Evolutionary conservation across 257 asterid species (phyloP).

Genomic region (Solanum lycopersicoides): DNA sequence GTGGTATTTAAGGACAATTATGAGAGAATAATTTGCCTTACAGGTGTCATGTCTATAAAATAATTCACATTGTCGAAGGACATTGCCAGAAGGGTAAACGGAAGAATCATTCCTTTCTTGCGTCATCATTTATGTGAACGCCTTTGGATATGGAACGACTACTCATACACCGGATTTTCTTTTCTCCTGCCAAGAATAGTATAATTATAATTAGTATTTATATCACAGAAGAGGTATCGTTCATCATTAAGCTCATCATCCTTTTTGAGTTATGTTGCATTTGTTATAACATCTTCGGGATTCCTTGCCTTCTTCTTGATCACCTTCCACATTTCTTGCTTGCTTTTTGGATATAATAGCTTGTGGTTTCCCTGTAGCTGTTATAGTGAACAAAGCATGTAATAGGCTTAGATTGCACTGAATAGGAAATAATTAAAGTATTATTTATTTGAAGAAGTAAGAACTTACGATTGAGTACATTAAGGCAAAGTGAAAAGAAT

Average conservation of each 20-base stretch:
- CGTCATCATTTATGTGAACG: conserved; percentile 15
- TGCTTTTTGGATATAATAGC: conserved; percentile 75
- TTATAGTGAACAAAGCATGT: background rate
- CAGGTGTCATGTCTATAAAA: conserved; percentile 66
- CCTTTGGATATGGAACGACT: conserved; percentile 13
- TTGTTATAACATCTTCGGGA: conserved; percentile 27
- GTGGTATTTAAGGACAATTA: background rate
- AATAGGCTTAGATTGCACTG: background rate
- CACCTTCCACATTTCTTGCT: conserved; percentile 50
- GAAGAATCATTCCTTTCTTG: conserved; percentile 80
- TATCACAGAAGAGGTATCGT: background rate
- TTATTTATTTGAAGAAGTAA: background rate
- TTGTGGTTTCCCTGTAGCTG: conserved; percentile 78
- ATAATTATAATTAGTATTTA: background rate
- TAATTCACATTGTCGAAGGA: conserved; percentile 57
- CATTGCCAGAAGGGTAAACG: conserved; percentile 63
- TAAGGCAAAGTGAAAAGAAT: conserved; percentile 48
- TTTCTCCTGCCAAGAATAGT: conserved; percentile 36
- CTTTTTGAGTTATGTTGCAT: conserved; percentile 47
- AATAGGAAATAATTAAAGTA: background rate
- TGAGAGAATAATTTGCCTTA: background rate
- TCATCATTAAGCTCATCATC: background rate
- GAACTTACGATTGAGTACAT: conserved; percentile 21
- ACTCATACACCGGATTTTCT: conserved; percentile 39
- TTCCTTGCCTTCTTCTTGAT: conserved; percentile 27